Conservation (phyloP, 352 stramenopile genomes). For the Phytophthora palmivora region DNA sequence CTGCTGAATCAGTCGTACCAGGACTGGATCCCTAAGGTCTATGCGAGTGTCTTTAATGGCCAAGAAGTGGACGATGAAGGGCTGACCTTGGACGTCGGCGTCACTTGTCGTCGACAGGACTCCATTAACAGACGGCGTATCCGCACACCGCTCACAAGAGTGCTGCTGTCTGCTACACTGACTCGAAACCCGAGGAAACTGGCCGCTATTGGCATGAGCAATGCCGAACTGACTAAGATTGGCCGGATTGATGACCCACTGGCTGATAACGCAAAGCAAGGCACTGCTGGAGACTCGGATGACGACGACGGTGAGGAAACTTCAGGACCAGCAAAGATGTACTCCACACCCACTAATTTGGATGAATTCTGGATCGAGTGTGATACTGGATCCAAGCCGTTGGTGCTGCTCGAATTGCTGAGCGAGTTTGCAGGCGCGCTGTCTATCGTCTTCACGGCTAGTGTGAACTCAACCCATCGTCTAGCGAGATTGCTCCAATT, state of each 20-base stretch:
- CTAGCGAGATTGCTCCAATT: slow-evolving; percentile 95
- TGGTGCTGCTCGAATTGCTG: slow-evolving; percentile 94
- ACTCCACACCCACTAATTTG: slow-evolving; percentile 79
- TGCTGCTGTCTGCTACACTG: slow-evolving; percentile 98
- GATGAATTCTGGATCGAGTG: slow-evolving; percentile 94
- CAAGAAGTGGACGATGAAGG: slow-evolving; percentile 56
- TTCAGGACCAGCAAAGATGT: slow-evolving; percentile 53
- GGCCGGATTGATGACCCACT: slow-evolving; percentile 65
- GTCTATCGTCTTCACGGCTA: slow-evolving; percentile 96
- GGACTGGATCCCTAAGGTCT: slow-evolving; percentile 96
- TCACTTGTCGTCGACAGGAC: slow-evolving; percentile 77
- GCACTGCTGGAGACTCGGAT: slow-evolving; percentile 42
- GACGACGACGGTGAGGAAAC: slow-evolving; percentile 34
- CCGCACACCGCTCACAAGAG: slow-evolving; percentile 91
- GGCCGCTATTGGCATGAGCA: slow-evolving; percentile 93
- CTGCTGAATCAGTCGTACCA: slow-evolving; percentile 98
- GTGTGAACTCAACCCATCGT: slow-evolving; percentile 96
- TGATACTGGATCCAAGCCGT: slow-evolving; percentile 94
- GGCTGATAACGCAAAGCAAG: slow-evolving; percentile 70
- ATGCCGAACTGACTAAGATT: slow-evolving; percentile 95
- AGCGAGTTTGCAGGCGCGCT: slow-evolving; percentile 77
- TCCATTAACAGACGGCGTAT: slow-evolving; percentile 84
- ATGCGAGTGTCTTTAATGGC: slow-evolving; percentile 81
- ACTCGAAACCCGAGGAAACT: slow-evolving; percentile 97
- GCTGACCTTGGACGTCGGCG: slow-evolving; percentile 23